Evolutionary conservation across 371 early-diverging fungal genomes (phyloP), one percentile per base, ranked within the genome.

Genomic region (Rhizopus stolonifer): DNA sequence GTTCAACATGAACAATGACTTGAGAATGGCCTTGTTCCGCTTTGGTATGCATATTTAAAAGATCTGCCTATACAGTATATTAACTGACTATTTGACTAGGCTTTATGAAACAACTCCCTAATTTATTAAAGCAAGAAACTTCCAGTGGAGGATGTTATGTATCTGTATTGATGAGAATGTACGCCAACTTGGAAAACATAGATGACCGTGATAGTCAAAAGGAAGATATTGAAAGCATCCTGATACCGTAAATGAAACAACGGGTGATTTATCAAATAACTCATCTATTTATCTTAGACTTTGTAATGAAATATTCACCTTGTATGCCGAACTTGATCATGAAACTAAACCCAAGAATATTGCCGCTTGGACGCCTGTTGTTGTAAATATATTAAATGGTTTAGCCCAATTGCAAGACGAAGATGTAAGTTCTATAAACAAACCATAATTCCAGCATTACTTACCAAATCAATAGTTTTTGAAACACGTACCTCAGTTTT

Each of bases 21-120:
- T 95, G 34, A 77, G 95, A 9, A 82, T 88, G 71, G 87, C 88
- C 0, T 62, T 96, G 22, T 89, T 71, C 78, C 83, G 67, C 75
- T 82, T 82, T 75, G 81, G 81, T 77, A 67, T 60, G 64, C 17
- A 6, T 6, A 29, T 11, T 29, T 29, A 4, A 25, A 8, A 23
- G 23, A 22, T 25, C 11, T 15, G 17, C 36, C 50, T 32, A 31
- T 54, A 36, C 42, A 13, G 29, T 38, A 15, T 29, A 29, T 29
- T 29, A 29, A 29, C 11, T 29, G 9, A 29, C 6, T n/a, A 2
- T 36, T 51, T 7, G n/a, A 18, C 19, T 38, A 76, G 94, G 94
- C 7, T 87, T 92, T 39, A 92, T 93, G 83, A 85, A 87, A 26
- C 90, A 92, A 36, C 62, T 93, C 59, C 96, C 96, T 15, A 92